phyloP scores from a whole-genome alignment of 495 filamentous ascomycete genomes.

The Tuber borchii region DNA sequence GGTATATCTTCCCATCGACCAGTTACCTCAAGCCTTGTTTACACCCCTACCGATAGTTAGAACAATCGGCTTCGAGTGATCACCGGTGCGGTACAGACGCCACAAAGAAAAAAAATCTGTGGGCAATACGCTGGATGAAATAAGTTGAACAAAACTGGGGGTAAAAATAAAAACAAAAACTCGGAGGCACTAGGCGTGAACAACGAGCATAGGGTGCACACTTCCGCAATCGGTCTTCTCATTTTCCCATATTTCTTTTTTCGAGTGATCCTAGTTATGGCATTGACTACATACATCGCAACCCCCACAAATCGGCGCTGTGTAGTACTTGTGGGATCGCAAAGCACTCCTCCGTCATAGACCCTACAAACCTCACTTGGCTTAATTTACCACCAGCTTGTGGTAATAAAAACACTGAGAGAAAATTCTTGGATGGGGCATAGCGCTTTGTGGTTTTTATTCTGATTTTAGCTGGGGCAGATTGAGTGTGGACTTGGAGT shows the following conservation, averaged over 20 bases:
- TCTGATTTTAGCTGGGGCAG: neutral
- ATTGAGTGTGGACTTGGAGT: neutral
- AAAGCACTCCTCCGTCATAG: neutral
- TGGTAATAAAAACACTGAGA: neutral
- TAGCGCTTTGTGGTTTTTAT: neutral
- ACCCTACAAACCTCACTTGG: neutral
- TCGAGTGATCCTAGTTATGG: neutral
- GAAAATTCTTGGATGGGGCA: neutral
- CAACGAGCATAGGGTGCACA: neutral
- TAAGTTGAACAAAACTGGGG: neutral
- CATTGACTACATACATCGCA: neutral
- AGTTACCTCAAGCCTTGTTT: neutral
- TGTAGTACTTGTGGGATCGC: neutral
- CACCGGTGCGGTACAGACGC: neutral
- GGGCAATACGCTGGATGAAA: neutral
- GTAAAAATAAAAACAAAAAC: neutral
- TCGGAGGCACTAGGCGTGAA: neutral
- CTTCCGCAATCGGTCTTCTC: neutral
- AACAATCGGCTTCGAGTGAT: neutral
- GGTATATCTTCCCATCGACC: neutral
- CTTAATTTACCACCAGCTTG: neutral
- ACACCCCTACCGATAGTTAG: neutral
- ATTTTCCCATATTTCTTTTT: neutral
- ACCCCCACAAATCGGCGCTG: neutral
- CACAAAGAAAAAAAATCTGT: neutral